A percentile compares a stretch with the other conserved stretches of the same genome.
These are phyloP conservation scores for Fabrea salina DNA, from an alignment of 169 alveolate species.

Conservation along the genomic window DNA sequence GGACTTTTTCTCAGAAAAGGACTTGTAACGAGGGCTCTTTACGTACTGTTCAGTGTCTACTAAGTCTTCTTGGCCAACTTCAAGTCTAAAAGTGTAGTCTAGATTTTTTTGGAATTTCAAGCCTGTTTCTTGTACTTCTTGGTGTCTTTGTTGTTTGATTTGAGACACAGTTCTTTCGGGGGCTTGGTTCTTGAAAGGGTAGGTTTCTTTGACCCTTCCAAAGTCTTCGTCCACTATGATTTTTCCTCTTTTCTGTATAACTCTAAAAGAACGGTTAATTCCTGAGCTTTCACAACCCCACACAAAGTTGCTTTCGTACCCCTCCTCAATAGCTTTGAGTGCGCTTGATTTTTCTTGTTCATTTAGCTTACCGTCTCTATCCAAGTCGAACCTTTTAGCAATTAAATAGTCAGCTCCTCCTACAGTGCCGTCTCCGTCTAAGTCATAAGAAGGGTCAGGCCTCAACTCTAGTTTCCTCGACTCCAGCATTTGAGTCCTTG, in stretches of 20 bases:
- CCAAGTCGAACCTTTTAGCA: conserved; percentile 60
- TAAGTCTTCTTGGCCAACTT: not conserved
- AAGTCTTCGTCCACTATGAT: conserved; percentile 72
- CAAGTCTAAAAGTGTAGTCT: not conserved
- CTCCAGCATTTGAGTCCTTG: conserved; percentile 45
- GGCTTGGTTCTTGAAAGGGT: conserved; percentile 50
- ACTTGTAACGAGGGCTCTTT: not conserved
- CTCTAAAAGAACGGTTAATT: conserved; percentile 39
- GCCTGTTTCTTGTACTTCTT: not conserved
- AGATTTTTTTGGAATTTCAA: not conserved
- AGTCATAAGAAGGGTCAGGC: conserved; percentile 72
- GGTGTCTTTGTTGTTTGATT: not conserved
- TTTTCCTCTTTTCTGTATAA: conserved; percentile 73
- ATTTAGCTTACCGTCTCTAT: conserved; percentile 66
- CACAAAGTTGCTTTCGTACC: conserved; percentile 51
- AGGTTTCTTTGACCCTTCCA: conserved; percentile 58
- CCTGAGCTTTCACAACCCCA: conserved; percentile 69
- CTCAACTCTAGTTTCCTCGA: conserved; percentile 42
- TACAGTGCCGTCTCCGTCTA: conserved; percentile 77
- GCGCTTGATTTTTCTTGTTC: conserved; percentile 63
- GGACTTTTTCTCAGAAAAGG: not conserved
- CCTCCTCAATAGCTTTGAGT: conserved; percentile 54
- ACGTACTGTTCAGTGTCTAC: not conserved
- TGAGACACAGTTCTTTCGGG: not conserved
- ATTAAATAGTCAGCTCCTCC: conserved; percentile 67